phyloP scores from a whole-genome alignment of 2,329 filamentous ascomycete genomes.

The Fusarium austroafricanum region DNA sequence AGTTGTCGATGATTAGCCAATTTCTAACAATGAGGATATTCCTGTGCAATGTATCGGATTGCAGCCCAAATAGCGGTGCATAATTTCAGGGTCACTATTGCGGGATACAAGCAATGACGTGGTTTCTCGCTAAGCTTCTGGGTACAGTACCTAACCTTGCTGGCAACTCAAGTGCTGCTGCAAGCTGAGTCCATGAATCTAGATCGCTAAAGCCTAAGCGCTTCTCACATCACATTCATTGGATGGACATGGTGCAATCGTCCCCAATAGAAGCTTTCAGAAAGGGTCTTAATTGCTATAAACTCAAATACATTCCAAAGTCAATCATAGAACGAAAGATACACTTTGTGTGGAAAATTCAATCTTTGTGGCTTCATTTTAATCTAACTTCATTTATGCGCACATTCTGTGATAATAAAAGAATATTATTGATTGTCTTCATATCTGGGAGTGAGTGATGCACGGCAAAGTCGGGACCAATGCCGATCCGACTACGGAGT shows the following conservation, averaged over 20 bases:
- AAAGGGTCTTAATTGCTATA: not conserved
- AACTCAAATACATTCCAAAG: not conserved
- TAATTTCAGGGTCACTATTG: not conserved
- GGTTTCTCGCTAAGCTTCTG: slow-evolving; percentile 28
- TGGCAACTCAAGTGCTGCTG: slow-evolving; percentile 16
- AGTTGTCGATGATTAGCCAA: not conserved
- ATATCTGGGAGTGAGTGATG: slow-evolving; percentile 1
- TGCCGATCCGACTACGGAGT: slow-evolving; percentile 36
- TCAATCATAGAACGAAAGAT: not conserved
- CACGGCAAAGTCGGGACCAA: slow-evolving; percentile 29
- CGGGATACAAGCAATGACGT: slow-evolving; percentile 29
- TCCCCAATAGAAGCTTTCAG: slow-evolving; percentile 3
- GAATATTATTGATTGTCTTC: not conserved
- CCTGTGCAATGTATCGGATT: not conserved
- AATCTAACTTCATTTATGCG: not conserved
- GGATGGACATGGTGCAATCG: not conserved
- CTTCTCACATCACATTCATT: slow-evolving; percentile 42
- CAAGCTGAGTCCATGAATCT: not conserved
- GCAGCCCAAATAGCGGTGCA: not conserved
- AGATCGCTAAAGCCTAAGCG: slow-evolving; percentile 5
- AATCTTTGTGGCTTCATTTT: not conserved
- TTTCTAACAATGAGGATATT: not conserved
- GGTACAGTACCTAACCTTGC: slow-evolving; percentile 24
- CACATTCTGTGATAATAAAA: not conserved
- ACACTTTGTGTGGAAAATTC: not conserved